Evolutionary conservation across 768 basidiomycete species (phyloP).

Genomic region (Punctularia strigosozonata): DNA sequence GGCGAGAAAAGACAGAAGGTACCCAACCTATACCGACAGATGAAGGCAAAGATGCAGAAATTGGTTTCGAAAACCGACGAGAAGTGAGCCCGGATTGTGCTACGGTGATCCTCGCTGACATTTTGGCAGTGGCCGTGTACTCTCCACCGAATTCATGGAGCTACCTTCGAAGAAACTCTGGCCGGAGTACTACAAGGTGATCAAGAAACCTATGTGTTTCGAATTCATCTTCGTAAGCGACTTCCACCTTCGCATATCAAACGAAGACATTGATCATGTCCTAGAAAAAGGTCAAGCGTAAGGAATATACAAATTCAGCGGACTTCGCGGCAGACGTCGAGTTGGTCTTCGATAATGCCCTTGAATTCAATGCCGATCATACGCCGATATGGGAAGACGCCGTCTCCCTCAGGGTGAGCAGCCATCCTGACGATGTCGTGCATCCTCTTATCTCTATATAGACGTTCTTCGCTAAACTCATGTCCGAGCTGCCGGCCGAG

Average conservation of each 20-base stretch:
- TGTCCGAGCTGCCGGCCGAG: conserved; percentile 68
- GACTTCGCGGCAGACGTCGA: conserved; percentile 84
- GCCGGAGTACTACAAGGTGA: conserved; percentile 69
- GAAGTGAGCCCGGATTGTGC: conserved; percentile 31
- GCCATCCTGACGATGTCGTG: conserved; percentile 1
- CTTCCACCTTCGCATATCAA: conserved; percentile 3
- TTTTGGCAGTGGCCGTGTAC: conserved; percentile 42
- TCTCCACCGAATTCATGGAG: conserved; percentile 74
- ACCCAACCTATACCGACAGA: conserved; percentile 51
- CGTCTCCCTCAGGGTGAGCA: conserved; percentile 44
- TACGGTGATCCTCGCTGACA: conserved; percentile 2
- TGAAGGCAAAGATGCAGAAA: conserved; percentile 63
- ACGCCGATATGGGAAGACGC: conserved; percentile 80
- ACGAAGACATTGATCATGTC: not conserved
- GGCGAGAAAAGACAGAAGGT: conserved; percentile 37
- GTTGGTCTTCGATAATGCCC: conserved; percentile 82
- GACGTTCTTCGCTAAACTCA: conserved; percentile 64
- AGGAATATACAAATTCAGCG: conserved; percentile 55
- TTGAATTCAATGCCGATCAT: conserved; percentile 80
- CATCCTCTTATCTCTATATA: conserved; percentile 17
- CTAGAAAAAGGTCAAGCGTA: conserved; percentile 73
- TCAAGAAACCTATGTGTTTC: conserved; percentile 69
- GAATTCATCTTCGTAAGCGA: conserved; percentile 57
- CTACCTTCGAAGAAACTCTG: conserved; percentile 72
- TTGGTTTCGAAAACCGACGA: conserved; percentile 63